A percentile compares a stretch with the other conserved stretches of the same genome.
Conservation (phyloP, 148 eudicot genomes). For the Cornus suecica region DNA sequence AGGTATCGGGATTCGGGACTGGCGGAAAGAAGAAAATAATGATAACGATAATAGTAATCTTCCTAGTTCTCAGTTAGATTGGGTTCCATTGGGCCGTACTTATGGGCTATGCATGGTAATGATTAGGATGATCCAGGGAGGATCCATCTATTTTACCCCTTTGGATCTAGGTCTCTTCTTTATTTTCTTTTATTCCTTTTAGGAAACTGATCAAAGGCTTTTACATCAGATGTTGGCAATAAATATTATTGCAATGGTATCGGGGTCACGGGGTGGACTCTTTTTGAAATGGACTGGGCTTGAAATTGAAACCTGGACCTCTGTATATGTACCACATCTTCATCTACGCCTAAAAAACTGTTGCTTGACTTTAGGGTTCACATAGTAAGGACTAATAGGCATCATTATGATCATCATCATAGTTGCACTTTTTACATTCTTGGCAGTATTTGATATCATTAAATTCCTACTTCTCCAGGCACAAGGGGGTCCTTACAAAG, state of each 20-base stretch:
- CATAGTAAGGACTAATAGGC: background rate
- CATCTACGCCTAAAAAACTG: background rate
- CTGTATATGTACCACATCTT: background rate
- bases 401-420: background rate
- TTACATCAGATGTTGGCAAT: background rate
- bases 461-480: constrained; percentile 32
- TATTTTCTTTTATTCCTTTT: background rate
- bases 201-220: no score
- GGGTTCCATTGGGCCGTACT: no score
- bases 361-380: background rate
- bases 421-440: background rate
- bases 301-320: background rate
- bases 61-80: no score
- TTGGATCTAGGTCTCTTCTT: background rate
- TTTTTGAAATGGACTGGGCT: background rate
- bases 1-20: no score
- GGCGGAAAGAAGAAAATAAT: no score
- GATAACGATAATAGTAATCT: no score
- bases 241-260: background rate
- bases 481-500: constrained; percentile 34
- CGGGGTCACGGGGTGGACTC: background rate
- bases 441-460: background rate
- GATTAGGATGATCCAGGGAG: background rate
- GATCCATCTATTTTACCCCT: background rate
- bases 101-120: background rate